Base-by-base conservation (phyloP, 2,329 filamentous ascomycete species). In the Rachicladosporium sp. region DNA sequence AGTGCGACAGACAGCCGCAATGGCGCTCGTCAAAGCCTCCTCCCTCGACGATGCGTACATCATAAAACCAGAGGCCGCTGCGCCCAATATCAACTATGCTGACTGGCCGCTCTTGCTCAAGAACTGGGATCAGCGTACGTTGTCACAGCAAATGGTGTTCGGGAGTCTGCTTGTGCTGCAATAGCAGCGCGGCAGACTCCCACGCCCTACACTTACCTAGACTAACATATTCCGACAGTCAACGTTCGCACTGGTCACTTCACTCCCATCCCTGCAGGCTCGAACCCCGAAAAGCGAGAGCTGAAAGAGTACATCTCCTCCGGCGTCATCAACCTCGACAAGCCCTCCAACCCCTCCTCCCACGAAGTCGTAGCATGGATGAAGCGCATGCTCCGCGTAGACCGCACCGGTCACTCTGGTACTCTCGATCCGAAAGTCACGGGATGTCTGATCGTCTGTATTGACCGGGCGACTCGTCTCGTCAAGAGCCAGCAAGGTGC, bases 321-420 rank as follows among this genome's bases (percentile, higher is more conserved):
- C 48, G 91, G 91, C 68, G 89, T 98, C 43, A 96, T 98, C 68
- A 98, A 98, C 70, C 80, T 95, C 53, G 85, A 93, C 70, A 93
- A 93, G 71, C 91, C 89, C 42, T 93, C 88, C 39, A 98, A 98
- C 71, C 89, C 89, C 40, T 95, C 88, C 51, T 91, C 82, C 58
- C 91, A 98, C 74, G 91, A 98, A 73, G 91, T 98, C 50, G 91
- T 98, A 59, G 89, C 91, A 51, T 98, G 91, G 91, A 83, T 96
- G 54, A 98, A 98, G 80, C 81, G 89, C 55, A 96, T 96, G 57
- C 74, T 98, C 41, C 85, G 84, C 59, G 80, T 82, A 47, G 89
- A 98, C 62, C 95, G 96, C 71, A 98, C 91, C 46, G 91, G 91
- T 52, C 91, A 98, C 76, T 94, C 87, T 53, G 91, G 91, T 63